Evolutionary conservation across 139 green algal species (phyloP).

Genomic region (Penium margaritaceum): DNA sequence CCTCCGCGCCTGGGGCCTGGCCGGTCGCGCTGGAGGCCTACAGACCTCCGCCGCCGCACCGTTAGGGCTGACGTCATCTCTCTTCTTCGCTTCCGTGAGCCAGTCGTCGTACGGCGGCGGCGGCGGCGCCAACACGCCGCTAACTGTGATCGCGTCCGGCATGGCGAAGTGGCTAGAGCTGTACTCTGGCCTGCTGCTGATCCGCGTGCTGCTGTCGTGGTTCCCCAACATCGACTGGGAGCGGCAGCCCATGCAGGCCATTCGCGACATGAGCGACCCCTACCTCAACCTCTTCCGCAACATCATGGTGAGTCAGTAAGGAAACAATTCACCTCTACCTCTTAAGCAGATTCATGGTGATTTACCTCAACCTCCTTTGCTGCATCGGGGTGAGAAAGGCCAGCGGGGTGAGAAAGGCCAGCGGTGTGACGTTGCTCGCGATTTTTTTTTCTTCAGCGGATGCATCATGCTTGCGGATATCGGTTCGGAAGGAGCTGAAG

Average conservation of each 20-base stretch:
- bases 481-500: too few relatives aligned
- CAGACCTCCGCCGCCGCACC: too few relatives aligned
- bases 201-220: slow-evolving; percentile 41
- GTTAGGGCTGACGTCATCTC: too few relatives aligned
- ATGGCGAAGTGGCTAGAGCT: slow-evolving; percentile 43
- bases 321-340: not conserved
- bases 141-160: slow-evolving; percentile 22
- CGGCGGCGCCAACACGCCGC: slow-evolving; percentile 14
- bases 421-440: not conserved
- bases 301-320: slow-evolving; percentile 29
- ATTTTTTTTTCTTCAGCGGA: too few relatives aligned
- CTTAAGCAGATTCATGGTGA: not conserved
- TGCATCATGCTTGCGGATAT: too few relatives aligned
- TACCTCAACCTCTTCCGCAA: slow-evolving; percentile 44
- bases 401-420: not conserved
- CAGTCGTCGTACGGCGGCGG: too few relatives aligned
- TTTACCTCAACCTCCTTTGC: not conserved
- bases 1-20: too few relatives aligned
- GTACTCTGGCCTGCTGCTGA: slow-evolving; percentile 29
- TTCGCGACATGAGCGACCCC: slow-evolving; percentile 39
- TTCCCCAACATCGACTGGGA: slow-evolving; percentile 43
- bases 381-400: not conserved
- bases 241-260: slow-evolving; percentile 33
- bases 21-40: too few relatives aligned
- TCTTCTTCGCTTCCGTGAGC: slow-evolving; percentile 26